Percentiles rank a stretch among this genome's conserved stretches.
These are phyloP conservation scores for Dipodascopsis uninucleata DNA, from an alignment of 805 yeast species.

Conservation along the genomic window DNA sequence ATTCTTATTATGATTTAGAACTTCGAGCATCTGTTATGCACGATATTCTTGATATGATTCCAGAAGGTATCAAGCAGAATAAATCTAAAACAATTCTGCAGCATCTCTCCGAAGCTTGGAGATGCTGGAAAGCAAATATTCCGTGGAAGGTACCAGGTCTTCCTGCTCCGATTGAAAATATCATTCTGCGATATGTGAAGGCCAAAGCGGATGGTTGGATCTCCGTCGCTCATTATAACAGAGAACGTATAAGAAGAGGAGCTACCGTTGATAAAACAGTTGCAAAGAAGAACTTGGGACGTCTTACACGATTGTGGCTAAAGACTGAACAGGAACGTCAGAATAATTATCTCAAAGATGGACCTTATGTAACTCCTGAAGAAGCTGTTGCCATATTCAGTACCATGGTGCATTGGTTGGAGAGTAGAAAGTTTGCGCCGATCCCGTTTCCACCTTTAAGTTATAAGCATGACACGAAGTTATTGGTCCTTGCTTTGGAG, in stretches of 20 bases:
- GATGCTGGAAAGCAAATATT: slow-evolving; percentile 98
- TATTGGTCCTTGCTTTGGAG: slow-evolving; percentile 84
- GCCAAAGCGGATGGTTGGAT: slow-evolving; percentile 98
- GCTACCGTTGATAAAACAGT: slow-evolving; percentile 91
- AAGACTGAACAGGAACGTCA: slow-evolving; percentile 91
- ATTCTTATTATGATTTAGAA: slow-evolving; percentile 91
- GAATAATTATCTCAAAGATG: slow-evolving; percentile 69
- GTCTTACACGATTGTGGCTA: slow-evolving; percentile 88
- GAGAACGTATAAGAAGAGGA: slow-evolving; percentile 86
- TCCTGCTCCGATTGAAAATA: slow-evolving; percentile 83
- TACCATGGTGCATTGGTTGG: slow-evolving; percentile 89
- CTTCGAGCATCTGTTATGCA: slow-evolving; percentile 91
- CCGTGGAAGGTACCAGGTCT: slow-evolving; percentile 98
- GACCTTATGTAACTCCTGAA: slow-evolving; percentile 79
- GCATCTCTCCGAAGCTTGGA: slow-evolving; percentile 97
- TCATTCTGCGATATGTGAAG: slow-evolving; percentile 82
- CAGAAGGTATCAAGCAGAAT: slow-evolving; percentile 84
- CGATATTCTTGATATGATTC: slow-evolving; percentile 95
- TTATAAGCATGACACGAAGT: slow-evolving; percentile 89
- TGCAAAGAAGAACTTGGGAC: slow-evolving; percentile 87
- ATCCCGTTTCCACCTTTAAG: slow-evolving; percentile 91
- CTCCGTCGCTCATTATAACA: slow-evolving; percentile 84
- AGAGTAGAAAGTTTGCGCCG: slow-evolving; percentile 73
- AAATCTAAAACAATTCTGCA: slow-evolving; percentile 85
- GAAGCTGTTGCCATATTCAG: slow-evolving; percentile 86